Conservation (phyloP, 805 yeast species). For the Candida ponderosae region DNA sequence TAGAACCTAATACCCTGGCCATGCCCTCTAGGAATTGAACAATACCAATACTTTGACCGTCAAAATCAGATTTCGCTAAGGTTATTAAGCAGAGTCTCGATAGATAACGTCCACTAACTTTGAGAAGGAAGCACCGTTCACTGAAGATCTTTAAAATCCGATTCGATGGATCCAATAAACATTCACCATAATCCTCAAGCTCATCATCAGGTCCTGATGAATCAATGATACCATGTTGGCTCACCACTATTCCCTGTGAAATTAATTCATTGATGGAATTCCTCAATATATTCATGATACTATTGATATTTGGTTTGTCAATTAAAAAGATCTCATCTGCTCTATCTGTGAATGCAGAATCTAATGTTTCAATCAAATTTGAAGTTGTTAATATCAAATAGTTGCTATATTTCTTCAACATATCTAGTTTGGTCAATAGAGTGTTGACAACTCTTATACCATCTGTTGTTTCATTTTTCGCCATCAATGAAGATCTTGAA, state of each 20-base stretch:
- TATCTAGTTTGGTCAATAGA: constrained; percentile 32
- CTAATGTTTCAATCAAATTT: constrained; percentile 29
- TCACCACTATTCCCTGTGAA: constrained; percentile 7
- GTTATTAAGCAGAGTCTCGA: background rate
- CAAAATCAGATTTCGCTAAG: background rate
- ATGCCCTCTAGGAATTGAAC: too few relatives aligned
- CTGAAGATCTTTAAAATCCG: background rate
- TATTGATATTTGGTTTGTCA: constrained; percentile 24
- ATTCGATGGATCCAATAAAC: too few relatives aligned
- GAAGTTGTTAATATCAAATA: constrained; percentile 33
- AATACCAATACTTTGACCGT: background rate
- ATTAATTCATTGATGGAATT: constrained; percentile 21
- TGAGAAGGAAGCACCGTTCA: background rate
- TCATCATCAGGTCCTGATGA: too few relatives aligned
- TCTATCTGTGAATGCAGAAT: constrained; percentile 37
- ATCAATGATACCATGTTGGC: too few relatives aligned
- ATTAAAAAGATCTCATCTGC: constrained; percentile 29
- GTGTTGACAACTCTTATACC: constrained; percentile 36
- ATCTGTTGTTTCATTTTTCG: constrained; percentile 33
- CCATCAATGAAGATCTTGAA: constrained; percentile 26
- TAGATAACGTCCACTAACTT: background rate
- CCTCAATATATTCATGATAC: constrained; percentile 22
- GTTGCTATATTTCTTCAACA: constrained; percentile 26
- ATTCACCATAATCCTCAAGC: too few relatives aligned
- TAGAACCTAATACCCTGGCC: background rate